Evolutionary conservation across 139 green algal species (phyloP).

Genomic region (Closterium sp.): DNA sequence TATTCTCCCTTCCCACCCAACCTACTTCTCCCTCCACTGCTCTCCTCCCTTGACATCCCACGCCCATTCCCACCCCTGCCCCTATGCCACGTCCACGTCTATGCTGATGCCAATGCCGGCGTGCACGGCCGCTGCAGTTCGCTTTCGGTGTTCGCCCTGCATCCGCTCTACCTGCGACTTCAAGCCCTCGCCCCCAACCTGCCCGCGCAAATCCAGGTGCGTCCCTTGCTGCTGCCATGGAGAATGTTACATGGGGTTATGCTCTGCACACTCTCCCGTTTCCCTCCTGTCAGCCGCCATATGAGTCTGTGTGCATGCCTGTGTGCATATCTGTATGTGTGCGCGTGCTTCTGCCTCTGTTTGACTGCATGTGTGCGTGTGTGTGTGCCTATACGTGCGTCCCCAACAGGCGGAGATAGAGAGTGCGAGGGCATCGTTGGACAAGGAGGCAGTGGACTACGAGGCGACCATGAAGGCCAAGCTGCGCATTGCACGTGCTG

Average conservation of each 20-base stretch:
- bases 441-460: slow-evolving; percentile 73
- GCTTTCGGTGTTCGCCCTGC: slow-evolving; percentile 87
- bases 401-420: not conserved
- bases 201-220: slow-evolving; percentile 29
- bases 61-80: too few relatives aligned
- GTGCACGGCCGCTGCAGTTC: slow-evolving; percentile 42
- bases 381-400: not conserved
- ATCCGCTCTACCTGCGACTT: slow-evolving; percentile 83
- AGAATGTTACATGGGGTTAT: not conserved
- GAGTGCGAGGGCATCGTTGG: not conserved
- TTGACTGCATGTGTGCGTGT: not conserved
- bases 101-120: too few relatives aligned
- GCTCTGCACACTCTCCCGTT: not conserved
- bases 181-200: slow-evolving; percentile 48
- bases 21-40: not conserved
- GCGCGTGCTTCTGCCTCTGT: too few relatives aligned
- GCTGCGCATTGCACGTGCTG: slow-evolving; percentile 62
- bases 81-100: too few relatives aligned
- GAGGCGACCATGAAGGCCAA: slow-evolving; percentile 76
- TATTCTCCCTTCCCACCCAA: not conserved
- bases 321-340: too few relatives aligned
- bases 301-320: not conserved
- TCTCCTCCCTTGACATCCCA: not conserved
- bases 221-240: not conserved
- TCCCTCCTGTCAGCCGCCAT: not conserved